A percentile compares a stretch with the other conserved stretches of the same genome.
These are phyloP conservation scores for Eremothecium gossypii DNA, from an alignment of 1,139 yeast genomes.

Conservation along the genomic window DNA sequence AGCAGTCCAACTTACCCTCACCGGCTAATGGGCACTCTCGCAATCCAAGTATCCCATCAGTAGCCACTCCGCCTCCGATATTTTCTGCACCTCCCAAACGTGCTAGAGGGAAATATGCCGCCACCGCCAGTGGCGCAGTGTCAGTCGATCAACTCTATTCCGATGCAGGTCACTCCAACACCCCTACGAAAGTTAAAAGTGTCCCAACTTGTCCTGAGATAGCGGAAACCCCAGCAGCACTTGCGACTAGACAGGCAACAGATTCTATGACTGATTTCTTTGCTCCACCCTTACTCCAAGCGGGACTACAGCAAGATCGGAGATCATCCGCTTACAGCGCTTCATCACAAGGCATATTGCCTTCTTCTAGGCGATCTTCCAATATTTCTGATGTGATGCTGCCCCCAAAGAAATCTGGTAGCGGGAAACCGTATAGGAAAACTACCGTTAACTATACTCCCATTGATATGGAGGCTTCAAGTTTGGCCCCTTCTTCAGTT, in stretches of 20 bases:
- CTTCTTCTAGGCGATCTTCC: conserved; percentile 1
- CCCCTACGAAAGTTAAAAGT: neutral
- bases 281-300: neutral
- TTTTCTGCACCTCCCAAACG: conserved; percentile 3
- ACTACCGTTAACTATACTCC: conserved; percentile 1
- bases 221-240: neutral
- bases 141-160: neutral
- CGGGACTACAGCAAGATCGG: conserved; percentile 1
- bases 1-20: neutral
- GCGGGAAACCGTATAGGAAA: neutral
- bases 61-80: conserved; percentile 5
- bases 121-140: neutral
- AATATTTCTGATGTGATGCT: neutral
- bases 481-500: too few species aligned
- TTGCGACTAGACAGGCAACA: neutral
- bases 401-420: conserved; percentile 4
- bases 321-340: conserved; percentile 3
- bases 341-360: neutral
- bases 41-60: conserved; percentile 4
- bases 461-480: too few species aligned
- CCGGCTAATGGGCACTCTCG: conserved; percentile 1
- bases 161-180: neutral
- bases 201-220: neutral
- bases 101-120: neutral
- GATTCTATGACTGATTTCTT: neutral